Conservation (phyloP, 2,329 filamentous ascomycete species). For the Rutstroemia sp. region DNA sequence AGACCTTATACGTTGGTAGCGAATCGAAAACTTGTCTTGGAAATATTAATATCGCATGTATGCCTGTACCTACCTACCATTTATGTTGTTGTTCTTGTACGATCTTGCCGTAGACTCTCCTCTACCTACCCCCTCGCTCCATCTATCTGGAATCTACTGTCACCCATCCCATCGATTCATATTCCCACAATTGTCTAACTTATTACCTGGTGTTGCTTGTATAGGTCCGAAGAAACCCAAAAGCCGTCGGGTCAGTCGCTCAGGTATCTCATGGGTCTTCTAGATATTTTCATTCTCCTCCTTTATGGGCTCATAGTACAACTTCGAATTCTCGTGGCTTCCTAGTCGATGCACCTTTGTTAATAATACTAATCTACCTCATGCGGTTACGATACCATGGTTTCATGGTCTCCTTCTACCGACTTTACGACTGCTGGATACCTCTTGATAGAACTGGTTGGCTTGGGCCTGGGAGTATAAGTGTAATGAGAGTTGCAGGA, state of each 20-base stretch:
- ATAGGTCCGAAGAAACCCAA: conserved; percentile 5
- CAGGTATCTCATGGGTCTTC: conserved; percentile 3
- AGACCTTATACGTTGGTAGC: conserved; percentile 26
- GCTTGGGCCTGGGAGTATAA: neutral
- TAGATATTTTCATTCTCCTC: neutral
- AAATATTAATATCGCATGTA: neutral
- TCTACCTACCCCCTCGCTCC: neutral
- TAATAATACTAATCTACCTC: neutral
- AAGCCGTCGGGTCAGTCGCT: conserved; percentile 1
- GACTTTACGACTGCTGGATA: neutral
- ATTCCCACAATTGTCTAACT: neutral
- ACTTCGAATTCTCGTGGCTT: neutral
- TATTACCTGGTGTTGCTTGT: neutral
- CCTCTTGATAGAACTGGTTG: conserved; percentile 1
- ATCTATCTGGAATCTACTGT: neutral
- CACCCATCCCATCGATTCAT: neutral
- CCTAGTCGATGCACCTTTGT: neutral
- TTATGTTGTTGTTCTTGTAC: neutral
- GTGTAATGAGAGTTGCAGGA: neutral
- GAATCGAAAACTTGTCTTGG: conserved; percentile 1
- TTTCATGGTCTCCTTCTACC: neutral
- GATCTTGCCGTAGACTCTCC: neutral
- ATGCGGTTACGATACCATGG: neutral
- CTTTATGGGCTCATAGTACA: neutral
- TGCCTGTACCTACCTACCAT: neutral